phyloP scores from a whole-genome alignment of 1,139 yeast species.

The Pichia sp. region DNA sequence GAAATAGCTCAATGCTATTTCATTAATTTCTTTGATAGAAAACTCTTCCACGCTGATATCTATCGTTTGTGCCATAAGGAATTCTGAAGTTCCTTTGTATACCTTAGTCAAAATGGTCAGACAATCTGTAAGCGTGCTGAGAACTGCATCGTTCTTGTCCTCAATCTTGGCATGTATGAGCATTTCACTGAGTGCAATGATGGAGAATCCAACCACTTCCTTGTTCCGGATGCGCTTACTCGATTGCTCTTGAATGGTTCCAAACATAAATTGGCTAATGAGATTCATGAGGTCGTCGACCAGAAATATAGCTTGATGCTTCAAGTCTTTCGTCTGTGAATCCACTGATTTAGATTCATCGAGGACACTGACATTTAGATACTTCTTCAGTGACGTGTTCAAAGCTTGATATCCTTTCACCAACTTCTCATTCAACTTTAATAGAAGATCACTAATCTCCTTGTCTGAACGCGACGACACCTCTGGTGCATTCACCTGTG shows the following conservation, averaged over 20 bases:
- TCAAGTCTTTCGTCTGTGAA: background rate
- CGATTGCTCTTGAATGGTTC: constrained; percentile 46
- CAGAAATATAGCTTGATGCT: constrained; percentile 1
- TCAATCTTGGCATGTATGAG: constrained; percentile 57
- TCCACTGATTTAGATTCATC: background rate
- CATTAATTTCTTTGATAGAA: constrained; percentile 49
- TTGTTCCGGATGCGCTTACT: constrained; percentile 54
- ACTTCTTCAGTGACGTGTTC: too few species aligned
- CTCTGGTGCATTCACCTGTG: too few species aligned
- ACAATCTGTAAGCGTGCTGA: constrained; percentile 49
- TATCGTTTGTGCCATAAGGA: constrained; percentile 30
- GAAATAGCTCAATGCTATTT: constrained; percentile 55
- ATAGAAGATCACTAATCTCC: too few species aligned
- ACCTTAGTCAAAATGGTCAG: constrained; percentile 54
- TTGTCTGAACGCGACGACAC: too few species aligned
- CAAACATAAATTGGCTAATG: constrained; percentile 30
- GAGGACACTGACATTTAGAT: too few species aligned
- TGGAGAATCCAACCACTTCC: constrained; percentile 53
- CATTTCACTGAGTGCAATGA: constrained; percentile 52
- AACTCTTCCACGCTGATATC: constrained; percentile 14
- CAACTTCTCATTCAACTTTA: too few species aligned
- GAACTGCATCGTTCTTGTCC: constrained; percentile 49
- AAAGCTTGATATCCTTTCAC: too few species aligned
- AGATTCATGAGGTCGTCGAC: constrained; percentile 1
- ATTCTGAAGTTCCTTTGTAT: constrained; percentile 45